A percentile compares a stretch with the other conserved stretches of the same genome.
Conservation (phyloP, 1,139 yeast genomes). For the Kodamaea sp. region DNA sequence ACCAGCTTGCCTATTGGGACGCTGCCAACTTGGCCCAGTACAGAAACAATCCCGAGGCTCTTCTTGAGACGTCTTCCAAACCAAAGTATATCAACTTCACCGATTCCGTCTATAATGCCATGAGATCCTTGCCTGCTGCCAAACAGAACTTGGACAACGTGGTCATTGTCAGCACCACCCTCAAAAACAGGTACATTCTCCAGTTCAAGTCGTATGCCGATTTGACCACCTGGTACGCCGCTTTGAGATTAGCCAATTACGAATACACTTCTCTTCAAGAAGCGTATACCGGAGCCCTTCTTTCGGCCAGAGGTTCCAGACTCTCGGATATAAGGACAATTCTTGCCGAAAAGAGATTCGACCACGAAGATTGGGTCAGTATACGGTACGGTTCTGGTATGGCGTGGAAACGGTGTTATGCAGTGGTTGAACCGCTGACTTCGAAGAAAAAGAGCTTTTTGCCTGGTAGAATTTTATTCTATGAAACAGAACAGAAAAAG, state of each 20-base stretch:
- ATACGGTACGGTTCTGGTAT: conserved; percentile 94
- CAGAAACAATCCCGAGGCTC: conserved; percentile 49
- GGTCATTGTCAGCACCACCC: conserved; percentile 83
- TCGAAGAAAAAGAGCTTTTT: conserved; percentile 43
- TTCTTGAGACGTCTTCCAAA: conserved; percentile 58
- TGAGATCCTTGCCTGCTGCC: conserved; percentile 60
- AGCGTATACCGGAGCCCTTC: conserved; percentile 92
- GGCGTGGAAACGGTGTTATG: conserved; percentile 96
- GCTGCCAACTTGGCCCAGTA: conserved; percentile 69
- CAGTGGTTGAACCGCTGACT: conserved; percentile 78
- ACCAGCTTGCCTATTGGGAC: conserved; percentile 91
- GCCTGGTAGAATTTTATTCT: conserved; percentile 62
- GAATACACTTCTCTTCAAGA: conserved; percentile 85
- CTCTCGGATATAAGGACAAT: conserved; percentile 84
- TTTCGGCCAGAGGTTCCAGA: conserved; percentile 84
- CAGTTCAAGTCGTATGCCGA: conserved; percentile 68
- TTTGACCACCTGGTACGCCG: conserved; percentile 71
- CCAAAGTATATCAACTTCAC: conserved; percentile 92
- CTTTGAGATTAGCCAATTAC: conserved; percentile 74
- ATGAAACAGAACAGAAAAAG: conserved; percentile 60
- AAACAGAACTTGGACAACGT: conserved; percentile 72
- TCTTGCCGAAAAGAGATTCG: conserved; percentile 79
- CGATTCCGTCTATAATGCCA: conserved; percentile 84
- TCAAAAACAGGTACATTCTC: conserved; percentile 80
- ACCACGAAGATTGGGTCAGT: conserved; percentile 92